Percentiles rank a stretch among this genome's conserved stretches.
Evolutionary conservation across 805 yeast genomes (phyloP).

Genomic region (Lipomyces mesembrius): DNA sequence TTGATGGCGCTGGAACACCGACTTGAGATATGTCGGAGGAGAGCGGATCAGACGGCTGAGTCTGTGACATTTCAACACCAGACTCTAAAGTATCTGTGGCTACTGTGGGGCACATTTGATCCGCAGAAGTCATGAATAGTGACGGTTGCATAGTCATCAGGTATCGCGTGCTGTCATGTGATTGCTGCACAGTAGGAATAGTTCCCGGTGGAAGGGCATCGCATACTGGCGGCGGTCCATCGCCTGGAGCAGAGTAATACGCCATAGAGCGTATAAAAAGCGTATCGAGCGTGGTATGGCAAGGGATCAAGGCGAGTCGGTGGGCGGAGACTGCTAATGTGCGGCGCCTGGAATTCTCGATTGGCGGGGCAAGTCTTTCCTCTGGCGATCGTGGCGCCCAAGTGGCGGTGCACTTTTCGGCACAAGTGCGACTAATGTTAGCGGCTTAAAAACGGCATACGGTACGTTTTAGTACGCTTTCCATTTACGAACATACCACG

Average conservation of each 20-base stretch:
- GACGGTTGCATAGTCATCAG: not conserved
- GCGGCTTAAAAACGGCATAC: too few relatives aligned
- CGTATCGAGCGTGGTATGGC: not conserved
- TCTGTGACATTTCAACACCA: not conserved
- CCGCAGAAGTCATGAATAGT: not conserved
- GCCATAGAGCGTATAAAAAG: not conserved
- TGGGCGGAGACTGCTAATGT: not conserved
- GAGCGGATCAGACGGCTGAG: not conserved
- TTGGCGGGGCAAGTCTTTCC: not conserved
- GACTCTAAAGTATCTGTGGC: conserved; percentile 1
- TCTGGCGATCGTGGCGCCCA: not conserved
- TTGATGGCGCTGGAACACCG: not conserved
- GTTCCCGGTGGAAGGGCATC: not conserved
- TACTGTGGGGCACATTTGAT: not conserved
- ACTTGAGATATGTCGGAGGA: not conserved
- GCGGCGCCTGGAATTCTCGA: not conserved
- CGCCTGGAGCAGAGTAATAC: conserved; percentile 3
- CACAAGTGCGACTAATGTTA: too few relatives aligned
- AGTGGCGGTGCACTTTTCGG: not conserved
- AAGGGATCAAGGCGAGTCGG: not conserved
- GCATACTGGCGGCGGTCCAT: conserved; percentile 1
- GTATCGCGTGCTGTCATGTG: not conserved
- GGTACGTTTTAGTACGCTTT: too few relatives aligned
- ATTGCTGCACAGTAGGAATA: not conserved
- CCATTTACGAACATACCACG: too few relatives aligned